phyloP scores from a whole-genome alignment of 352 stramenopile species.

The Phytophthora pisi region DNA sequence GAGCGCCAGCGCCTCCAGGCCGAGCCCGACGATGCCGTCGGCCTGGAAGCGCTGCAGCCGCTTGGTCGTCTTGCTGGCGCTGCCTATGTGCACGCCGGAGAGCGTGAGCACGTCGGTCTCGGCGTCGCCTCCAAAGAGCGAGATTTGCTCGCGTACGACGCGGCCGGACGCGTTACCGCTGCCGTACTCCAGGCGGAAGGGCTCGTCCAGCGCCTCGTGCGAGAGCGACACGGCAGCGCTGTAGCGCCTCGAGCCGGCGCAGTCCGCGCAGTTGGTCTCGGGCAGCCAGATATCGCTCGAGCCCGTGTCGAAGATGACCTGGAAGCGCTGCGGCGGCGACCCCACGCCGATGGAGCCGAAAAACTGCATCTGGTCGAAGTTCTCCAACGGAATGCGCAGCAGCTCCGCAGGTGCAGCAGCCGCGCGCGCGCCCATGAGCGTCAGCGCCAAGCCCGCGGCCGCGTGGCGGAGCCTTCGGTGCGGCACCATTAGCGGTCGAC shows the following conservation, averaged over 20 bases:
- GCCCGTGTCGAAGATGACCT: conserved; percentile 82
- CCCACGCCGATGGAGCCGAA: conserved; percentile 64
- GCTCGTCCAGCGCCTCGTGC: conserved; percentile 29
- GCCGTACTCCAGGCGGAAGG: conserved; percentile 70
- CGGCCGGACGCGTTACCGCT: conserved; percentile 58
- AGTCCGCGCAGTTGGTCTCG: conserved; percentile 44
- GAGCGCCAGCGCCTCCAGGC: conserved; percentile 54
- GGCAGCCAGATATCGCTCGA: conserved; percentile 76
- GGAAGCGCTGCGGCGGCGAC: conserved; percentile 65
- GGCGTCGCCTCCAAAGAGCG: conserved; percentile 29
- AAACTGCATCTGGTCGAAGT: conserved; percentile 83
- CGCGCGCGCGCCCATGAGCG: background rate
- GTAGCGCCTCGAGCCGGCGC: conserved; percentile 51
- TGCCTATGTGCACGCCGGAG: conserved; percentile 47
- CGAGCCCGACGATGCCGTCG: conserved; percentile 72
- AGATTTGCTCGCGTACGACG: conserved; percentile 56
- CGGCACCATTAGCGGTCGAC: conserved; percentile 11
- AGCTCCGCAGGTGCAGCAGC: conserved; percentile 16
- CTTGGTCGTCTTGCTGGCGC: conserved; percentile 50
- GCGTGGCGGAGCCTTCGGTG: background rate
- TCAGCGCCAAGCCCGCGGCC: background rate
- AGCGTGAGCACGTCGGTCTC: conserved; percentile 38
- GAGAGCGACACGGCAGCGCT: conserved; percentile 42
- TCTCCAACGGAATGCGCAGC: conserved; percentile 71
- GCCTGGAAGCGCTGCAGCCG: conserved; percentile 59